These are phyloP conservation scores for Penicillium dipodomyicola DNA, from an alignment of 495 filamentous ascomycete genomes.

Conservation along the genomic window DNA sequence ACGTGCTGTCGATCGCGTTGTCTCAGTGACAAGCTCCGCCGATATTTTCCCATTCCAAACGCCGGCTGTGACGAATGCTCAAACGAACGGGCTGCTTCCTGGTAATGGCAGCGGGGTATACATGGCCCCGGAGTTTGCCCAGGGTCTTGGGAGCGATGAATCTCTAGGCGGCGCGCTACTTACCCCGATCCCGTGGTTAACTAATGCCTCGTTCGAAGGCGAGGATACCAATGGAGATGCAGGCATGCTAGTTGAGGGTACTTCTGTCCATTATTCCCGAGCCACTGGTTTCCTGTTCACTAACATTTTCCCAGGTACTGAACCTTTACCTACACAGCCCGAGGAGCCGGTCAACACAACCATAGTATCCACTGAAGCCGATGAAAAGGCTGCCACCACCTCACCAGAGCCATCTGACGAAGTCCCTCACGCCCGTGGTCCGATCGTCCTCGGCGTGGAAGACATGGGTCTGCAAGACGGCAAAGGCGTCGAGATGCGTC, in stretches of 20 bases:
- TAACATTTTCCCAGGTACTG: constrained; percentile 13
- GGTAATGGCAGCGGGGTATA: constrained; percentile 29
- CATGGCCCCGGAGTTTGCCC: constrained; percentile 28
- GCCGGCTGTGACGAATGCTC: constrained; percentile 49
- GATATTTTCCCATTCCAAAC: constrained; percentile 79
- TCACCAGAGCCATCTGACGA: constrained; percentile 49
- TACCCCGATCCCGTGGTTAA: constrained; percentile 91
- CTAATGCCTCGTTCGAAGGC: constrained; percentile 35
- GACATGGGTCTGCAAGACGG: constrained; percentile 79
- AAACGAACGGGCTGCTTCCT: constrained; percentile 44
- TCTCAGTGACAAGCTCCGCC: constrained; percentile 81
- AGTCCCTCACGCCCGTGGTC: constrained; percentile 75
- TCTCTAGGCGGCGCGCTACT: constrained; percentile 86
- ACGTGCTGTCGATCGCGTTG: constrained; percentile 84
- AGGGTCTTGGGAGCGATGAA: constrained; percentile 73
- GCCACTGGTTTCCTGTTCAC: constrained; percentile 3
- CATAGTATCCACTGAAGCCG: constrained; percentile 24
- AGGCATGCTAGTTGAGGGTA: constrained; percentile 27
- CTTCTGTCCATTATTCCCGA: constrained; percentile 49
- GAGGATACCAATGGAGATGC: constrained; percentile 25
- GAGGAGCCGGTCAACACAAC: constrained; percentile 17
- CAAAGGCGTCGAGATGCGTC: constrained; percentile 45
- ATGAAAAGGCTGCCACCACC: constrained; percentile 25
- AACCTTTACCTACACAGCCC: constrained; percentile 21
- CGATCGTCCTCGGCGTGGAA: constrained; percentile 76